Base-by-base conservation (phyloP, 208 protist genomes). In the Trypanosoma caninum region DNA sequence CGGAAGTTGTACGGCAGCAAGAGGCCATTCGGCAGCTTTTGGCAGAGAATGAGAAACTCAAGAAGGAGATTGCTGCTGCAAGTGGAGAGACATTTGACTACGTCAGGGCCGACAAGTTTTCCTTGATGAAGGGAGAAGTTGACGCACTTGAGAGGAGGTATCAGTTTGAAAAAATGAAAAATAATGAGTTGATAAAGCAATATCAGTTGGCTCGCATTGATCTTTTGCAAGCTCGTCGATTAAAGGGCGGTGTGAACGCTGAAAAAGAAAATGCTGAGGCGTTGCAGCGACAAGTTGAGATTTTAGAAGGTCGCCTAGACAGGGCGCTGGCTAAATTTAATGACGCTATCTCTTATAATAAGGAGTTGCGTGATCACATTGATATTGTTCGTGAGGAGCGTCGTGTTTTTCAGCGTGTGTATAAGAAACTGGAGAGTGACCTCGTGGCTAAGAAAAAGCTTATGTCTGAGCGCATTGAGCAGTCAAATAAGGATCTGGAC, bases 281-380 rank as follows among this genome's bases (percentile, higher is more conserved):
- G 16, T 80, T 97, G 33, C 80, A 96, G 59, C 89, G 93, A 25
- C 95, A 97, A 78, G 89, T 98, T 13, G 76, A 92, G 45, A 93
- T 97, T 31, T 80, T 99, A 41, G 97, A 99, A 63, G 97, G 96
- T 69, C 79, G 96, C 13, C 78, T 99, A 10, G 96, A 98, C 74
- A 92, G 97, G 63, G 89, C 91, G 6, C 82, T 98, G 35, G 81
- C 95, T 23, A 97, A 97, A 78, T 99, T 98, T 73, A 99, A 99
- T 79, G 91, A 98, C 56, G 84, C 90, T 13, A 79, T 98, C 16
- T 86, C 94, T 25, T 80, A 91, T 71, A 99, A 99, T 78, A 97
- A 95, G 70, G 78, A 95, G 64, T 74, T 98, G 18, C 89, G 96
- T 37, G 97, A 98, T 57, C 68, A 95, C 54, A 99, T 99, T 62